Evolutionary conservation across 2,329 filamentous ascomycete species (phyloP).

Genomic region (Pezicula radicicola): DNA sequence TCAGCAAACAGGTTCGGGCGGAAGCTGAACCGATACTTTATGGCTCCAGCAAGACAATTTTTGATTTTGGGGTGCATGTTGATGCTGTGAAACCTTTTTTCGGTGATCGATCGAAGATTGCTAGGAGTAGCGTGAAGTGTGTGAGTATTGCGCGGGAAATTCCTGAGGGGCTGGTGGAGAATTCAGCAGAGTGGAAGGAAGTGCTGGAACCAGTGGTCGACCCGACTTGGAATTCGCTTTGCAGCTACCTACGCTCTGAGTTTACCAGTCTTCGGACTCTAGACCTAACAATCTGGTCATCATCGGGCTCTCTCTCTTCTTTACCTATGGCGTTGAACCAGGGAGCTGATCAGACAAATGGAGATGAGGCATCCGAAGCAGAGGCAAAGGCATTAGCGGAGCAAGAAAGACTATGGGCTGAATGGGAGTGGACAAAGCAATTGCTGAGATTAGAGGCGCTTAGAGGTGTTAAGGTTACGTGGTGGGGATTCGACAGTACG

Average conservation of each 20-base stretch:
- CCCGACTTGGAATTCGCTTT: constrained; percentile 16
- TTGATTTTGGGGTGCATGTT: constrained; percentile 20
- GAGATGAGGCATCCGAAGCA: neutral
- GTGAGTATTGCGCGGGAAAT: constrained; percentile 21
- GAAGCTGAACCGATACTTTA: constrained; percentile 23
- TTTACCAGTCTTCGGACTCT: constrained; percentile 11
- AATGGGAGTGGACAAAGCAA: constrained; percentile 19
- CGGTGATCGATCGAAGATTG: constrained; percentile 12
- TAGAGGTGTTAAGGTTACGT: constrained; percentile 16
- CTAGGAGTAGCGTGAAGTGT: constrained; percentile 12
- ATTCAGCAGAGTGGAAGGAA: neutral
- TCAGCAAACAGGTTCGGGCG: constrained; percentile 11
- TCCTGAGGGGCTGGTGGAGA: neutral
- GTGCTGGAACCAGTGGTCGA: neutral
- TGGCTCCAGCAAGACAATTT: constrained; percentile 9
- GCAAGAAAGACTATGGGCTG: constrained; percentile 7
- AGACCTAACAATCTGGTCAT: constrained; percentile 22
- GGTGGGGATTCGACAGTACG: constrained; percentile 16
- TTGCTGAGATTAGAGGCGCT: constrained; percentile 12
- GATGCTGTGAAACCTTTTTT: constrained; percentile 19
- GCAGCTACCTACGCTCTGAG: constrained; percentile 8
- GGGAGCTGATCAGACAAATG: neutral
- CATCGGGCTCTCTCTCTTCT: neutral
- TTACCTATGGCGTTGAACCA: neutral
- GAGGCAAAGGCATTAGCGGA: neutral